Base-by-base conservation (phyloP, 1,139 yeast genomes). In the Eremothecium gossypii region DNA sequence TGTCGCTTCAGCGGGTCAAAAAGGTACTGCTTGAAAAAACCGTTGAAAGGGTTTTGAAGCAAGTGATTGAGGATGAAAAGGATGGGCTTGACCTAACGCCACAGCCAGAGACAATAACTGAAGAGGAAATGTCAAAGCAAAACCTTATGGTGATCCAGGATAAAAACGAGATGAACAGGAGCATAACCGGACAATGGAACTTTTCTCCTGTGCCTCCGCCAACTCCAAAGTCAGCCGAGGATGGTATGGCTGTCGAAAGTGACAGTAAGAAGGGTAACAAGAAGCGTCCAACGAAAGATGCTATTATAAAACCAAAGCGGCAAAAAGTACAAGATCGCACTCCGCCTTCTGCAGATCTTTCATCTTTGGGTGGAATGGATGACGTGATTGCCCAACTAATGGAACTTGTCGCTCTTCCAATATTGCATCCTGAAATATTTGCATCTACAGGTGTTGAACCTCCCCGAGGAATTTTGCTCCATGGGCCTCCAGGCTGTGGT, bases 401-500 rank as follows among this genome's bases (percentile, higher is more conserved):
- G 79, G 97, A 91, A 60, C 69, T 87, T 36, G 81, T 93, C 2
- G 96, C 95, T 1, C 72, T 91, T 66, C 98, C 98, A 0, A 78
- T 91, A 30, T 67, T 84, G 33, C 98, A 91, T 58, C 96, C 97
- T 0, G 98, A 91, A 61, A 84, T 91, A 2, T 91, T 86, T 57
- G 52, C 69, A 12, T 74, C 89, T 8, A 83, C 95, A 0, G 97
- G 98, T 20, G 89, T 91, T 4, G 95, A 87, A 52, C 96, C 96
- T 10, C 95, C 98, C n/a, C 71, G 97, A 38, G 98, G 98, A 46
- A 95, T 91, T 1, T 63, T 91, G 27, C 66, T 91, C 27, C 96
- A 89, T 61, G 99, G 99, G 0, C 98, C 99, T 0, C 98, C 98
- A 1, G 99, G 99, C 10, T 91, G 98, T 68, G 99, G 99, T 60